phyloP scores from a whole-genome alignment of 1,139 yeast species.

The Diutina siamensis region DNA sequence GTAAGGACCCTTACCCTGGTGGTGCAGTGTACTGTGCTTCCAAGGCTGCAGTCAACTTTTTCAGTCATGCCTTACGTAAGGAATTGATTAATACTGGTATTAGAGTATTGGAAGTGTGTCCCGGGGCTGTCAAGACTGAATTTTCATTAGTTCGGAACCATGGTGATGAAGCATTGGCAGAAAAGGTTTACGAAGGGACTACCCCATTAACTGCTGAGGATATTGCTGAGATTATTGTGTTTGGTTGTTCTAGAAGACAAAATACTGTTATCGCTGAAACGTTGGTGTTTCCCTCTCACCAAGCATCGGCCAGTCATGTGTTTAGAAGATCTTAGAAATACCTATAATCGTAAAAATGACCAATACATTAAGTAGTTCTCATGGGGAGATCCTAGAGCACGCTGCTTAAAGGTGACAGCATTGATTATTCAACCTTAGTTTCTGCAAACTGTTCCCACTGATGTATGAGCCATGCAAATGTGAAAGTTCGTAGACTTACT shows the following conservation, averaged over 20 bases:
- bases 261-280: slow-evolving; percentile 11
- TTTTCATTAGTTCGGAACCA: slow-evolving; percentile 11
- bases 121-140: slow-evolving; percentile 12
- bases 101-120: slow-evolving; percentile 11
- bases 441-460: no score
- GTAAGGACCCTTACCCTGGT: slow-evolving; percentile 11
- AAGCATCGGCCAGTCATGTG: slow-evolving; percentile 4
- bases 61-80: slow-evolving; percentile 11
- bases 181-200: slow-evolving; percentile 11
- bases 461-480: no score
- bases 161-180: slow-evolving; percentile 10
- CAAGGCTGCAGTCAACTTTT: slow-evolving; percentile 11
- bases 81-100: slow-evolving; percentile 11
- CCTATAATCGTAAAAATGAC: no score
- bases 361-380: no score
- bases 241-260: slow-evolving; percentile 10
- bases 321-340: slow-evolving; percentile 5
- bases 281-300: slow-evolving; percentile 7
- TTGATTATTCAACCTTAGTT: no score
- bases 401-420: no score
- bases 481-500: no score
- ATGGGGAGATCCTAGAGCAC: no score
- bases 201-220: slow-evolving; percentile 10
- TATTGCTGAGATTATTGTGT: slow-evolving; percentile 12
- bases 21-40: slow-evolving; percentile 12